Base-by-base conservation (phyloP, 2,329 filamentous ascomycete species). In the Aureobasidium sp. region DNA sequence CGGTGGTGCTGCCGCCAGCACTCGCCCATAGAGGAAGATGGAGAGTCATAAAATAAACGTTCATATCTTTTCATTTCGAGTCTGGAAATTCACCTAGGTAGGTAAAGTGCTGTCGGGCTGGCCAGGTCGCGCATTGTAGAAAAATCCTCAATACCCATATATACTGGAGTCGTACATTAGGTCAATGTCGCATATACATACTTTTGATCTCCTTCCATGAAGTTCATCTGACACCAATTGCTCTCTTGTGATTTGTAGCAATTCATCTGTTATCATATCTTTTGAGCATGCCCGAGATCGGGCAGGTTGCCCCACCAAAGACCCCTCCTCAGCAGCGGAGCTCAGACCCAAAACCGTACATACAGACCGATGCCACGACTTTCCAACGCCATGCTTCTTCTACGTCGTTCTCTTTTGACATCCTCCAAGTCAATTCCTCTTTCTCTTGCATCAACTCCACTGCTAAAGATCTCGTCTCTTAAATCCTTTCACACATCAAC, bases 1-100 rank as follows among this genome's bases (percentile, higher is more conserved):
- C 39, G 67, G 67, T 9, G 67, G 66, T 60, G 63, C 65, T 48
- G 62, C 63, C 21, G 65, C 67, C n/a, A 59, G 59, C 44, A 45
- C 64, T 42, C 62, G 58, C 49, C 66, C 67, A n/a, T 69, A 57
- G 45, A 48, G 45, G 9, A 48, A 48, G 57, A 59, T 21, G 29
- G 29, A 11, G 34, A 15, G 10, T 15, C 3, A 9, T 42, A 8
- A 48, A n/a, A 7, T n/a, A 13, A 48, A 27, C 21, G 5, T 10
- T n/a, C 16, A 29, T 21, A 30, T 44, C 15, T 59, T 37, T 36
- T 30, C 39, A n/a, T 27, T 15, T 21, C 8, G 42, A n/a, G 13
- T 7, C 16, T 44, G 52, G 39, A 16, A 34, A 13, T 21, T 21
- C 21, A 21, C 6, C 4, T 30, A 54, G 37, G 50, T 54, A 54